Base-by-base conservation (phyloP, 2,329 filamentous ascomycete species). In the Penicillium glabrum region DNA sequence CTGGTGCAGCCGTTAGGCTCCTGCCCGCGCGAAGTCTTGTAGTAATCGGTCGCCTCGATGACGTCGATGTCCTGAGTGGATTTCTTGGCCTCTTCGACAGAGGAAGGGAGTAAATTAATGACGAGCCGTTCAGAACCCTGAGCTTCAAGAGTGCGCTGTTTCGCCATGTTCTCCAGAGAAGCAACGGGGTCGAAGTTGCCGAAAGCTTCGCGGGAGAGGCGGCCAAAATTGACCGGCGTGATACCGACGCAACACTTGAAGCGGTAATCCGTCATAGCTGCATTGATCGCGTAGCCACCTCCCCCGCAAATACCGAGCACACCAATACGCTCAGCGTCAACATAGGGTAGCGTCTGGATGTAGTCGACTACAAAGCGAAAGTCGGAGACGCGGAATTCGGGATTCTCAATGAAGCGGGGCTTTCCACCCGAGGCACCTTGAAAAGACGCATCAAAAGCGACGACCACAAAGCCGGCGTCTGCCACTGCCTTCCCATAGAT, bases 261-360 rank as follows among this genome's bases (percentile, higher is more conserved):
- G 26, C 64, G 62, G 26, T 66, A 61, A 23, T 67, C 62, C 1
- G 64, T 63, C 57, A 62, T 65, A 23, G 61, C 50, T 2, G 62
- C 64, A 24, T 58, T 59, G 35, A 61, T 19, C 1, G 60, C 66
- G 39, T 66, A 66, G 35, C 57, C 65, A 24, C 66, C 67, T 3
- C 61, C 58, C 10, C 57, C 62, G 29, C 66, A 69, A 43, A 68
- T 61, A 4, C 66, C 66, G 3, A 67, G 57, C 4, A 66, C 64
- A 4, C 63, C 65, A 33, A 69, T 66, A 3, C 56, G 57, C 26
- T 62, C 59, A 3, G 59, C 4, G 13, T 69, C 58, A 10, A 69
- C 63, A 14, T 62, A 60, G 9, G 61, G 51, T 1, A 63, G 58
- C 7, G 54, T 58, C 46, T 63, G 59, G 35, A 69, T 54, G 50